Evolutionary conservation across 2,329 filamentous ascomycete species (phyloP).

Genomic region (Fusarium tanahbumbuense): DNA sequence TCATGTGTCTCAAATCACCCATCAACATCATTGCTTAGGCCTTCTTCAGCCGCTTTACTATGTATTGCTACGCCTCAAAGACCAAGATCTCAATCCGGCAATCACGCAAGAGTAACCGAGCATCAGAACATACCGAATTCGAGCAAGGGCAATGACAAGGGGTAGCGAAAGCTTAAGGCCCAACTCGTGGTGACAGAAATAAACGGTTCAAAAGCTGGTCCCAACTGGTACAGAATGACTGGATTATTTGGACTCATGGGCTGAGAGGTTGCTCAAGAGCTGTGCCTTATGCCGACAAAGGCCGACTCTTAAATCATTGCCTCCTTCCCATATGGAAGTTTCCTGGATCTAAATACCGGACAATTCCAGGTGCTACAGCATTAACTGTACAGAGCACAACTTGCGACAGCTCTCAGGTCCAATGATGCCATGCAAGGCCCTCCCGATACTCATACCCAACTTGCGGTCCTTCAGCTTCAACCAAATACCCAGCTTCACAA

Average conservation of each 20-base stretch:
- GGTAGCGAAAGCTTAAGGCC: not conserved
- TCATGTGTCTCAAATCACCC: not conserved
- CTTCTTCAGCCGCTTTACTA: not conserved
- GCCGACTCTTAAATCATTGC: not conserved
- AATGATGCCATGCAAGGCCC: conserved; percentile 47
- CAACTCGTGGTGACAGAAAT: not conserved
- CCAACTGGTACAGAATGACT: not conserved
- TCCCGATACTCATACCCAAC: conserved; percentile 44
- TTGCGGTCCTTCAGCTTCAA: conserved; percentile 66
- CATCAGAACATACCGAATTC: too few relatives aligned
- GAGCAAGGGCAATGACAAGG: too few relatives aligned
- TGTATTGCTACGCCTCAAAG: too few relatives aligned
- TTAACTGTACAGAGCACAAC: not conserved
- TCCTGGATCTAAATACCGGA: not conserved
- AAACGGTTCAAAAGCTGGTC: not conserved
- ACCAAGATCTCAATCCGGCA: too few relatives aligned
- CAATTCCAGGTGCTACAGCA: not conserved
- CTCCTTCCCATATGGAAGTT: not conserved
- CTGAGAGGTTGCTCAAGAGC: not conserved
- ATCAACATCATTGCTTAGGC: not conserved
- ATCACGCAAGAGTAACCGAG: too few relatives aligned
- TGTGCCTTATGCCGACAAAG: not conserved
- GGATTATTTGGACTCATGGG: not conserved
- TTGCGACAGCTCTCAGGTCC: conserved; percentile 35
- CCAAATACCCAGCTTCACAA: conserved; percentile 68